These are phyloP conservation scores for Mikania micrantha DNA, from an alignment of 129 eudicot genomes.

Conservation along the genomic window DNA sequence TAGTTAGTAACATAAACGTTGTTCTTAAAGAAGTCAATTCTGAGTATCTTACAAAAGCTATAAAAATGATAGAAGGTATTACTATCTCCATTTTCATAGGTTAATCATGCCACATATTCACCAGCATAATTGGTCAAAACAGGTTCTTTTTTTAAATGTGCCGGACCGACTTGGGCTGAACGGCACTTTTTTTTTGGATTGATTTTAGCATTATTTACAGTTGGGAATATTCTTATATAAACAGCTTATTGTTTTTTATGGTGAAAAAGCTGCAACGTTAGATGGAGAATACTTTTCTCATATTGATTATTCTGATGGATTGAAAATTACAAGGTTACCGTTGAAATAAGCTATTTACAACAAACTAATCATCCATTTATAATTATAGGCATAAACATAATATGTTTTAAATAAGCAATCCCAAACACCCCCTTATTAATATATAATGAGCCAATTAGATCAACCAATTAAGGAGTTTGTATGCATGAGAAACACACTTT, in stretches of 20 bases:
- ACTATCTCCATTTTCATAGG: background rate
- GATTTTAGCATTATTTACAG: no score
- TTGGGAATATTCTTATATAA: background rate
- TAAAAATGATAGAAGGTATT: constrained; percentile 73
- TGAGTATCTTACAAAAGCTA: constrained; percentile 73
- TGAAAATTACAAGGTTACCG: background rate
- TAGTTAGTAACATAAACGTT: constrained; percentile 54
- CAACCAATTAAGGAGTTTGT: background rate
- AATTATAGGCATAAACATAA: background rate
- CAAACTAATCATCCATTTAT: no score
- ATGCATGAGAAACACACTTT: background rate
- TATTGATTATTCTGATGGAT: background rate
- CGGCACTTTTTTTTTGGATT: no score
- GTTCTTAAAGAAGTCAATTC: constrained; percentile 80
- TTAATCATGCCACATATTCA: background rate
- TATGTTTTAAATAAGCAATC: background rate
- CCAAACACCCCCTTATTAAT: background rate
- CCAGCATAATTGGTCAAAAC: background rate
- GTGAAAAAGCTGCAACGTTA: background rate
- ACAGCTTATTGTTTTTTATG: background rate
- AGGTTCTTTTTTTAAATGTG: background rate
- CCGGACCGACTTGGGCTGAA: background rate
- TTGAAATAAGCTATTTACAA: background rate
- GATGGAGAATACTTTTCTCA: background rate
- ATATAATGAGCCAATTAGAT: background rate